Percentiles rank a stretch among this genome's conserved stretches.
These are phyloP conservation scores for Ophiosphaerella herpotricha DNA, from an alignment of 2,329 filamentous ascomycete genomes.

Conservation along the genomic window DNA sequence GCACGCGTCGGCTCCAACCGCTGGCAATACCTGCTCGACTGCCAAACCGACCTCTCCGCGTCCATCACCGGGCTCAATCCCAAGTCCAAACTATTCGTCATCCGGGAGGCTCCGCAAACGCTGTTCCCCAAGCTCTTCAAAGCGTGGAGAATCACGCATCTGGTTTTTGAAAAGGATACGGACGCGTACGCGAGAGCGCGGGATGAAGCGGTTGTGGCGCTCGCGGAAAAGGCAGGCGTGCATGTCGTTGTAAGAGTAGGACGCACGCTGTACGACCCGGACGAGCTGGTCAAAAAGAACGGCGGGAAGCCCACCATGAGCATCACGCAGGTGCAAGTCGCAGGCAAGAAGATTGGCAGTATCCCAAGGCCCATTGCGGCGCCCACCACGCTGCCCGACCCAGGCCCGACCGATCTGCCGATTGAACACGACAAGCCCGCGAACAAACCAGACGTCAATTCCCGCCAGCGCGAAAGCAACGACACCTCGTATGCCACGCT, in stretches of 20 bases:
- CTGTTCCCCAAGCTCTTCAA: constrained; percentile 74
- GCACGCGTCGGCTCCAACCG: constrained; percentile 72
- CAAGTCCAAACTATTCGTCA: constrained; percentile 71
- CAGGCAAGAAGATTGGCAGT: constrained; percentile 65
- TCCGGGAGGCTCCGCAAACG: constrained; percentile 73
- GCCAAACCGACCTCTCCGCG: constrained; percentile 70
- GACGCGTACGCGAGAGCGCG: constrained; percentile 71
- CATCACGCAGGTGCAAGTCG: constrained; percentile 65
- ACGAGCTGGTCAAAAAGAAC: constrained; percentile 68
- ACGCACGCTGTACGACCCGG: constrained; percentile 74
- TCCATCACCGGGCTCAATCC: constrained; percentile 71
- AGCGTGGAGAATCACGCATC: constrained; percentile 73
- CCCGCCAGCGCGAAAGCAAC: constrained; percentile 55
- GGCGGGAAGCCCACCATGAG: constrained; percentile 75
- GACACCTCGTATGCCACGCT: constrained; percentile 65
- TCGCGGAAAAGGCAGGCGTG: constrained; percentile 69
- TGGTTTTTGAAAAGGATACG: constrained; percentile 80
- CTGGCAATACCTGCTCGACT: constrained; percentile 75
- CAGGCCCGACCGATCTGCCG: constrained; percentile 64
- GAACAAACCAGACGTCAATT: constrained; percentile 64
- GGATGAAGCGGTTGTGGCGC: constrained; percentile 62
- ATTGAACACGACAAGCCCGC: constrained; percentile 62
- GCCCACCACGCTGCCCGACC: constrained; percentile 65
- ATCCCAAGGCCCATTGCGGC: constrained; percentile 65
- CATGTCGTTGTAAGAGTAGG: constrained; percentile 68